Evolutionary conservation across 805 yeast genomes (phyloP), one percentile per base, ranked within the genome.

Genomic region (Starmerella potacharoeniae): DNA sequence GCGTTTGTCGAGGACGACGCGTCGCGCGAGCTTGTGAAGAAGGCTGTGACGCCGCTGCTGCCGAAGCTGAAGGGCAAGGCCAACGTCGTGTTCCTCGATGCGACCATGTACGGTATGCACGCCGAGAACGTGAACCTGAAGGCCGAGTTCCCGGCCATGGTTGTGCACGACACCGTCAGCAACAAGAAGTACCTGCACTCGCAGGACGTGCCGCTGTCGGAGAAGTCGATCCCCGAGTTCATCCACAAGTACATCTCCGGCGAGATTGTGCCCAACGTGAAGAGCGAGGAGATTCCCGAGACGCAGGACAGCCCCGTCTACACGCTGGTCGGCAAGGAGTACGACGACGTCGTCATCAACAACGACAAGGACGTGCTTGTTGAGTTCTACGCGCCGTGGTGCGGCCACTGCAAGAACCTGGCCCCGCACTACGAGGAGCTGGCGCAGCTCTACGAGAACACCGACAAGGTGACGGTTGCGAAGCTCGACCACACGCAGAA

Each of bases 351-450:
- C 57, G 77, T 87, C 16, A 69, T 76, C 53, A 77, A 80, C 47
- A 77, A 84, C 6, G 81, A 78, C 36, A 84, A 84, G 74, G 84
- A 82, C 63, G 78, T 90, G 9, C 75, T 88, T 58, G 86, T 87
- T 59, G 85, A 87, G 71, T 83, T 81, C 69, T 80, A 77, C 65
- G 84, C 84, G 40, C 80, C 95, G 73, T 90, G 96, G 96, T 89
- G 96, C 76, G 95, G 96, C 48, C 96, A 89, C 77, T 88, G 96
- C 77, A 88, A 87, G 77, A 86, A 79, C 72, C 77, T 89, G 69
- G 91, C 91, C 52, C 96, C 96, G 67, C 77, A 75, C 56, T 91
- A 82, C 76, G 95, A 86, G 69, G 93, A 90, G 68, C 79, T 93
- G 61, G 97, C 91, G 52, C 82, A 74, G 51, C 64, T 84, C 53